phyloP scores from a whole-genome alignment of 768 basidiomycete species.

The Pisolithus marmoratus region DNA sequence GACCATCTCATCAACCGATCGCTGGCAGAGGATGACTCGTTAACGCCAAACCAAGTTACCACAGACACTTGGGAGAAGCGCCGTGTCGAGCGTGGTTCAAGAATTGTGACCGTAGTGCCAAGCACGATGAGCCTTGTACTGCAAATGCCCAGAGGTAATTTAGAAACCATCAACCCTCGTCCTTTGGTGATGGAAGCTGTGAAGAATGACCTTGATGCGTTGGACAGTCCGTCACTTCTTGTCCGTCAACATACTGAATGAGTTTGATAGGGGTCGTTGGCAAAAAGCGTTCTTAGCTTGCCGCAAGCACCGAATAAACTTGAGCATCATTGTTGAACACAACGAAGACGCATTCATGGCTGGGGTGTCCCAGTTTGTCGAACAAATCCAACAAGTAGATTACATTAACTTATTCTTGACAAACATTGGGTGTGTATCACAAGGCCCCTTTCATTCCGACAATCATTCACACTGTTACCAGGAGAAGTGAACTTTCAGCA shows the following conservation, averaged over 20 bases:
- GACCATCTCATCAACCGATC: constrained; percentile 9
- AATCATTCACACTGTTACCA: constrained; percentile 22
- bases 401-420: constrained; percentile 91
- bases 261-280: constrained; percentile 56
- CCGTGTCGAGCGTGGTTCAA: constrained; percentile 82
- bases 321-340: constrained; percentile 84
- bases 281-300: constrained; percentile 87
- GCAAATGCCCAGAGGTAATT: constrained; percentile 96
- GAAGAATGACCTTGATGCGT: constrained; percentile 66
- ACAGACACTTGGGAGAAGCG: constrained; percentile 57
- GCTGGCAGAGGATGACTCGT: constrained; percentile 23
- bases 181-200: constrained; percentile 87
- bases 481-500: constrained; percentile 54
- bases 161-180: constrained; percentile 93
- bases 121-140: constrained; percentile 85
- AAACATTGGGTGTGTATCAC: constrained; percentile 59
- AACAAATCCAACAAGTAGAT: constrained; percentile 86
- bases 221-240: neutral
- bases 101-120: constrained; percentile 84
- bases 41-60: constrained; percentile 4
- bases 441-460: neutral
- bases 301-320: constrained; percentile 89
- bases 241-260: neutral
- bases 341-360: constrained; percentile 61
- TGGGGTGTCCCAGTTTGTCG: constrained; percentile 61